Evolutionary conservation across 176 grass and related monocot genomes (phyloP), one percentile per base, ranked within the genome.

Genomic region (Aegilops sharonensis): DNA sequence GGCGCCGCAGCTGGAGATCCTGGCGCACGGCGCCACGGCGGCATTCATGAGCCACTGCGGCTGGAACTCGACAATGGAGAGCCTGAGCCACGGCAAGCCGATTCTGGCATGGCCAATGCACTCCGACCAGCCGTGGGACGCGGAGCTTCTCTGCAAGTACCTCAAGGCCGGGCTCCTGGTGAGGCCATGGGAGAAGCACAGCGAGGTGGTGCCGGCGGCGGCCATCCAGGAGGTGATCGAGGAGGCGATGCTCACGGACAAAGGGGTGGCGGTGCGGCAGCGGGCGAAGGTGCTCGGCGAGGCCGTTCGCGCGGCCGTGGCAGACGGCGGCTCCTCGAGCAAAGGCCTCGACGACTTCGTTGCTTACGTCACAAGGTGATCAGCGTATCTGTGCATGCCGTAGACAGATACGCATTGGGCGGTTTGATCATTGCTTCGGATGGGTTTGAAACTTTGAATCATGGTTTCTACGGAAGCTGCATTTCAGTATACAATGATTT

Each of bases 21-120:
- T 94, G 18, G 75, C 89, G 6, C 92, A 91, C 50, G 60, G 45
- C 20, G 62, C 92, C 64, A 92, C 81, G 30, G 92, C 79, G 0
- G 85, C 79, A 48, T 94, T 97, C 90, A 92, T 97, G 90, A 97
- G 90, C 50, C 95, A 97, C 59, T 94, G 95, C 67, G 90, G 90
- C 9, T 97, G 95, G 95, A 97, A 97, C 60, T 97, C 95, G 1
- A 88, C 84, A 24, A 88, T 94, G 72, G 95, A 76, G 73, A 76
- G 73, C 73, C 2, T 76, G 1, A 76, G 73, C 73, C 73, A 54
- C 15, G 73, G 73, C 27, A 76, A 76, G 73, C 45, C 45, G 24
- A 52, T 94, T 0, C 72, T 97, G 1, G 65, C 90, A 1, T 94
- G 95, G 95, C 95, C 95, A 11, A 76, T 76, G 73, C 73, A 76